Evolutionary conservation across 1,284 basidiomycete species (phyloP).

Genomic region (Paramarasmius palmivorus): DNA sequence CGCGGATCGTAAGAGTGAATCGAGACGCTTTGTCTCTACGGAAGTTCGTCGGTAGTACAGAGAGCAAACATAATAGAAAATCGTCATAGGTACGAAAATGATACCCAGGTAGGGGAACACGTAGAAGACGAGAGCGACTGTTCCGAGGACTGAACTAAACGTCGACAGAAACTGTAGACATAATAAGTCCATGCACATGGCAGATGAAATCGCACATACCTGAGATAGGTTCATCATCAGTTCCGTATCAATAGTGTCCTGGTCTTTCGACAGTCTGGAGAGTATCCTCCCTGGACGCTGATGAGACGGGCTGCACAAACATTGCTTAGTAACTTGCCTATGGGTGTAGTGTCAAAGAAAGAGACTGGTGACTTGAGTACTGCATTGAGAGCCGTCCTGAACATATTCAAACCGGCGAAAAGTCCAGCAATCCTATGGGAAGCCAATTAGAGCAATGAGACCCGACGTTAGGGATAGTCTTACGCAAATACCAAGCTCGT

Average conservation of each 20-base stretch:
- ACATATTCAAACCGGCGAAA: conserved; percentile 61
- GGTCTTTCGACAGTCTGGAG: conserved; percentile 64
- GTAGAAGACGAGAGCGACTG: conserved; percentile 60
- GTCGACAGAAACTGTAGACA: conserved; percentile 46
- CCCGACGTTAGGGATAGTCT: conserved; percentile 16
- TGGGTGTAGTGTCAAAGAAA: conserved; percentile 85
- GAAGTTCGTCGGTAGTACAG: conserved; percentile 57
- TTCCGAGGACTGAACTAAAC: conserved; percentile 51
- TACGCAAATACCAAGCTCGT: conserved; percentile 56
- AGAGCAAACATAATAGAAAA: conserved; percentile 50
- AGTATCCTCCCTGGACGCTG: conserved; percentile 48
- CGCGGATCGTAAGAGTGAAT: conserved; percentile 66
- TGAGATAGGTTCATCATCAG: conserved; percentile 43
- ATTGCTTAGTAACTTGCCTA: conserved; percentile 43
- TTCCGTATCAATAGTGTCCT: conserved; percentile 56
- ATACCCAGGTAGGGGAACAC: conserved; percentile 64
- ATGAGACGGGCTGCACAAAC: conserved; percentile 16
- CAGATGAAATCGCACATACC: conserved; percentile 19
- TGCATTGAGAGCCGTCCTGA: conserved; percentile 52
- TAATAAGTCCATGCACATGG: background rate
- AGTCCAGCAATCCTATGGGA: conserved; percentile 53
- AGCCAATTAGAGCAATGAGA: background rate
- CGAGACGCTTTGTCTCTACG: conserved; percentile 69
- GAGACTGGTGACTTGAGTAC: conserved; percentile 70
- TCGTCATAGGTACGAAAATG: conserved; percentile 52